Percentiles rank a stretch among this genome's conserved stretches.
Conservation (phyloP, 179 eudicot species). For the Camellia oleifera region DNA sequence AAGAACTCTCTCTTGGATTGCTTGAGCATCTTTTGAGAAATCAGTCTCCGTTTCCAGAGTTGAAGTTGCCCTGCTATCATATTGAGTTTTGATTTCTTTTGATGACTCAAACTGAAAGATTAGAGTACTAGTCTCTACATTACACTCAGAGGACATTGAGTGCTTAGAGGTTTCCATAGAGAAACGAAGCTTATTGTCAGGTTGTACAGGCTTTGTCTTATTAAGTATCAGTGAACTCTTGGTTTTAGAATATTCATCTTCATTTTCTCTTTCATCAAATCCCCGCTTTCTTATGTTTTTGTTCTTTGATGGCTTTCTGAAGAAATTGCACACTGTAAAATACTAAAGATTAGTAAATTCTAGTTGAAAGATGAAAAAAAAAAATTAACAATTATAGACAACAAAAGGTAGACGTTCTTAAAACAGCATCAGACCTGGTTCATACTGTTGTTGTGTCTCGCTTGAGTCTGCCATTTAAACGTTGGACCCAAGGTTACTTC, state of each 20-base stretch:
- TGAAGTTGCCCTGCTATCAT: slow-evolving; percentile 84
- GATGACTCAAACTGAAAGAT: slow-evolving; percentile 81
- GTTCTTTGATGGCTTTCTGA: slow-evolving; percentile 72
- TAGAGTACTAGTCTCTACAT: slow-evolving; percentile 34
- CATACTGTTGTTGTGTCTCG: slow-evolving; percentile 15
- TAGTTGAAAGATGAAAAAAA: not conserved
- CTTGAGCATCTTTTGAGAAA: slow-evolving; percentile 72
- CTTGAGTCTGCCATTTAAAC: slow-evolving; percentile 15
- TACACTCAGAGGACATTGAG: slow-evolving; percentile 26
- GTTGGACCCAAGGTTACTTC: not conserved
- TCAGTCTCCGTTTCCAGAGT: slow-evolving; percentile 91
- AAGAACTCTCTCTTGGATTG: slow-evolving; percentile 55
- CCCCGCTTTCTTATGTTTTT: slow-evolving; percentile 75
- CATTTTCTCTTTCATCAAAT: slow-evolving; percentile 40
- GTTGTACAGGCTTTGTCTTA: slow-evolving; percentile 38
- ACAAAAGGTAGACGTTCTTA: not conserved
- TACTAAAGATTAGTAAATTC: not conserved
- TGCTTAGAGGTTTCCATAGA: slow-evolving; percentile 56
- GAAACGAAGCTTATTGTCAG: slow-evolving; percentile 62
- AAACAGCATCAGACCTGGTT: slow-evolving; percentile 4
- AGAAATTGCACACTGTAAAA: slow-evolving; percentile 72
- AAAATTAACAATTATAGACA: not conserved
- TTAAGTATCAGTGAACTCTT: slow-evolving; percentile 32
- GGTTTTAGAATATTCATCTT: slow-evolving; percentile 34
- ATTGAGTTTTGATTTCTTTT: slow-evolving; percentile 65